phyloP scores from a whole-genome alignment of 2,329 filamentous ascomycete species.

The Colletotrichum chlorophyti region DNA sequence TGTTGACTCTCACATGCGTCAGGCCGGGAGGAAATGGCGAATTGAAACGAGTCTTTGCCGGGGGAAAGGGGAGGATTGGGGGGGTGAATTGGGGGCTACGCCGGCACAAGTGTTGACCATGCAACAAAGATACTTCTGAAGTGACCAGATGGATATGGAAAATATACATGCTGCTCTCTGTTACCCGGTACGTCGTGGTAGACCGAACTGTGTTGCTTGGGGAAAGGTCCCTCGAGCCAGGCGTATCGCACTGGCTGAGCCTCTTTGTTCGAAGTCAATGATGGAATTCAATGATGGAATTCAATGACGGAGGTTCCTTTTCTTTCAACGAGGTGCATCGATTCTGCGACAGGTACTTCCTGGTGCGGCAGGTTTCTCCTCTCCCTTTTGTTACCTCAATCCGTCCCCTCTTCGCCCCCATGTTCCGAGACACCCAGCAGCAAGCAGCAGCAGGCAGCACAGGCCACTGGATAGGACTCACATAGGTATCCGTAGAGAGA shows the following conservation, averaged over 20 bases:
- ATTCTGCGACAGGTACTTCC: conserved; percentile 23
- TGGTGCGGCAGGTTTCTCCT: conserved; percentile 3
- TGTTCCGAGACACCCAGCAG: conserved; percentile 20
- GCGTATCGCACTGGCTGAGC: conserved; percentile 17
- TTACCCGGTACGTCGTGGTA: too few relatives aligned
- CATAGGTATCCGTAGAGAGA: too few relatives aligned
- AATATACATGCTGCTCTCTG: too few relatives aligned
- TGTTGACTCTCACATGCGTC: conserved; percentile 19
- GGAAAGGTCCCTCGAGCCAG: conserved; percentile 3
- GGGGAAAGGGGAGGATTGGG: background rate
- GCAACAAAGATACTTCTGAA: too few relatives aligned
- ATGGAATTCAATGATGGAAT: conserved; percentile 13
- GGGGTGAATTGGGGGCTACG: background rate
- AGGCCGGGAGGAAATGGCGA: background rate
- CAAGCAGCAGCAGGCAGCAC: conserved; percentile 1
- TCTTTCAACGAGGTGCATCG: too few relatives aligned
- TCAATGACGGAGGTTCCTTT: conserved; percentile 16
- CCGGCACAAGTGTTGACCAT: too few relatives aligned
- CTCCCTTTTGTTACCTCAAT: conserved; percentile 13
- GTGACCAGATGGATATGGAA: too few relatives aligned
- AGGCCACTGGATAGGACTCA: too few relatives aligned
- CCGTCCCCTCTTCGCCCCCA: background rate
- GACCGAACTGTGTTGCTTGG: too few relatives aligned
- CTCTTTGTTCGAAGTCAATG: conserved; percentile 11
- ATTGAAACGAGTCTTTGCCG: background rate